Base-by-base conservation (phyloP, 495 filamentous ascomycete species). In the Xylaria acuta region DNA sequence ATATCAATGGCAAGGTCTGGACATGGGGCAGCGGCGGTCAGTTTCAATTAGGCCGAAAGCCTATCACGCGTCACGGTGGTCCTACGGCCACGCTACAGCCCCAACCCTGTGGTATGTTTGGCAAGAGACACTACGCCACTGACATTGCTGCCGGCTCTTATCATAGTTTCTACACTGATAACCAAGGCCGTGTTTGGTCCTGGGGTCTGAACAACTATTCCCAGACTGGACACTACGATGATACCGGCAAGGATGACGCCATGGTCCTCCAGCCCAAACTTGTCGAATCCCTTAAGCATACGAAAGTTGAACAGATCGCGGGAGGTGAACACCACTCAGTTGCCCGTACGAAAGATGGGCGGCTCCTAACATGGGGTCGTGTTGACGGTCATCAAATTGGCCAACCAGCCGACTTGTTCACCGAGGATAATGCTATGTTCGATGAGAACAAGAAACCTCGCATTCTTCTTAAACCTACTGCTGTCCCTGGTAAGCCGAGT, bases 161-260 rank as follows among this genome's bases (percentile, higher is more conserved):
- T 75, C 90, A 92, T 77, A 88, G 86, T 64, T 92, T 97, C 67
- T 94, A 94, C 63, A 87, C 95, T 68, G 88, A 91, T 75, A 82
- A 86, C 22, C 84, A 88, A n/a, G 90, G 88, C 32, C 85, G 89
- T 36, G 89, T 95, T 63, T 96, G 88, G 83, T 83, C 91, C 1
- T 97, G 94, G 93, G 94, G 94, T 12, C 79, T 93, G 53, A 97
- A 97, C 81, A 92, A 90, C 75, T 96, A 91, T 76, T 90, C 91
- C 40, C 91, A 94, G 78, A 93, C 91, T 12, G 96, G 93, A 56
- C 86, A 94, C 66, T 84, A 85, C 16, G 87, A 89, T 16, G 87
- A 88, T 60, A 93, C 90, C 32, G 94, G 94, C 69, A 86, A 86
- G 16, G 78, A 88, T 20, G 90, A 89, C 9, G 75, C 80, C 30